Conservation (phyloP, 2,329 filamentous ascomycete genomes). For the Aschersonia sp. region DNA sequence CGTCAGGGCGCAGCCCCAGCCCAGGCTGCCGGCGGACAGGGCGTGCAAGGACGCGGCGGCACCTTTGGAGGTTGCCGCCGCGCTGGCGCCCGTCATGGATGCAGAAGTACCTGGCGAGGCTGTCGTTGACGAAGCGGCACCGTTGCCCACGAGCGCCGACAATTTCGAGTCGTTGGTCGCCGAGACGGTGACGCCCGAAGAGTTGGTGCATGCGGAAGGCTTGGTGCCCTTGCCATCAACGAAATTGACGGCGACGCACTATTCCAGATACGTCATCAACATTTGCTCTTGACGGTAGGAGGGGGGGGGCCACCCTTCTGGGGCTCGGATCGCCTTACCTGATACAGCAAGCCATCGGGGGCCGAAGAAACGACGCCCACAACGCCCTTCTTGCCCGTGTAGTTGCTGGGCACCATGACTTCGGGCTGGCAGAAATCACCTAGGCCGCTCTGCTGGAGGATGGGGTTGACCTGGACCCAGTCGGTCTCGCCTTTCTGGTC, state of each 20-base stretch:
- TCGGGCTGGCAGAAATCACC: conserved; percentile 38
- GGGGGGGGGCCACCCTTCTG: neutral
- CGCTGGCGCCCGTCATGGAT: conserved; percentile 9
- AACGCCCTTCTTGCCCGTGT: conserved; percentile 39
- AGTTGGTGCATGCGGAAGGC: conserved; percentile 20
- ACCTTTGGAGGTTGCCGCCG: conserved; percentile 5
- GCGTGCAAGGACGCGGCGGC: conserved; percentile 11
- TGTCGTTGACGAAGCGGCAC: conserved; percentile 1
- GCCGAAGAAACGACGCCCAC: conserved; percentile 36
- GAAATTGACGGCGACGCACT: conserved; percentile 43
- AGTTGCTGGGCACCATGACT: conserved; percentile 33
- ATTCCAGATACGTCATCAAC: neutral
- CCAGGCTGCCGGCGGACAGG: conserved; percentile 5
- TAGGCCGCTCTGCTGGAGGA: conserved; percentile 37
- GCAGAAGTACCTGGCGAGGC: neutral
- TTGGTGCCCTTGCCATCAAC: conserved; percentile 23
- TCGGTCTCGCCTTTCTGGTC: conserved; percentile 29
- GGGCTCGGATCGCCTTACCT: conserved; percentile 23
- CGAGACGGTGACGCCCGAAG: conserved; percentile 13
- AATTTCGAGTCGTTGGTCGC: conserved; percentile 19
- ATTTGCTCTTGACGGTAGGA: neutral
- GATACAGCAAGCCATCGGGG: conserved; percentile 40
- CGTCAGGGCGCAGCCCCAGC: conserved; percentile 10
- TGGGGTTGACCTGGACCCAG: conserved; percentile 41
- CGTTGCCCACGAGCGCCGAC: conserved; percentile 15